phyloP scores from a whole-genome alignment of 495 filamentous ascomycete species.

The Aspergillus diversus region DNA sequence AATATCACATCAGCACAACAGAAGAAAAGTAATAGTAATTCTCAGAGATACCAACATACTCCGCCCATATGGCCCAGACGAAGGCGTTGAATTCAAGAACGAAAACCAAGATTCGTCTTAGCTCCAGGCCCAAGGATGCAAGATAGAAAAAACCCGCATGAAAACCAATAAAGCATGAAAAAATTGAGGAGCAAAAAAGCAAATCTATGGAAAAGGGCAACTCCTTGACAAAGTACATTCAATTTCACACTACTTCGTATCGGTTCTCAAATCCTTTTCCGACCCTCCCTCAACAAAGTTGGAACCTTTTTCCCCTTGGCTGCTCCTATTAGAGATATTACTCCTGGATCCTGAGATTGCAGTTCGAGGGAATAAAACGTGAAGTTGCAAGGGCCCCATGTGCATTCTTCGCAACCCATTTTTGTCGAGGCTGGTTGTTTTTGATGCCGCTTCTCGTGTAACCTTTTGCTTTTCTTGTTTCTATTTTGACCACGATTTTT shows the following conservation, averaged over 20 bases:
- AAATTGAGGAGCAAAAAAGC: too few species aligned
- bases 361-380: neutral
- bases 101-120: neutral
- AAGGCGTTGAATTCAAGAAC: neutral
- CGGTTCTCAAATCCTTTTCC: neutral
- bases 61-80: neutral
- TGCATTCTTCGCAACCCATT: conserved; percentile 1
- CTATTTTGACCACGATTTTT: too few species aligned
- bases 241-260: too few species aligned
- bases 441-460: neutral
- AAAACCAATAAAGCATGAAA: too few species aligned
- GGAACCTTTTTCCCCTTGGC: neutral
- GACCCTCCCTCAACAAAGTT: neutral
- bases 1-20: neutral
- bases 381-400: conserved; percentile 1
- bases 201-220: neutral
- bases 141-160: too few species aligned
- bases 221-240: too few species aligned
- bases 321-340: neutral
- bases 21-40: neutral
- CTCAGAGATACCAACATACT: neutral
- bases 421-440: neutral
- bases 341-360: neutral
- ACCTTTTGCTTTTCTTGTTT: neutral
- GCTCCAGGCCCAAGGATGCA: neutral